These are phyloP conservation scores for Capronia epimyces DNA, from an alignment of 2,329 filamentous ascomycete species.

Conservation along the genomic window DNA sequence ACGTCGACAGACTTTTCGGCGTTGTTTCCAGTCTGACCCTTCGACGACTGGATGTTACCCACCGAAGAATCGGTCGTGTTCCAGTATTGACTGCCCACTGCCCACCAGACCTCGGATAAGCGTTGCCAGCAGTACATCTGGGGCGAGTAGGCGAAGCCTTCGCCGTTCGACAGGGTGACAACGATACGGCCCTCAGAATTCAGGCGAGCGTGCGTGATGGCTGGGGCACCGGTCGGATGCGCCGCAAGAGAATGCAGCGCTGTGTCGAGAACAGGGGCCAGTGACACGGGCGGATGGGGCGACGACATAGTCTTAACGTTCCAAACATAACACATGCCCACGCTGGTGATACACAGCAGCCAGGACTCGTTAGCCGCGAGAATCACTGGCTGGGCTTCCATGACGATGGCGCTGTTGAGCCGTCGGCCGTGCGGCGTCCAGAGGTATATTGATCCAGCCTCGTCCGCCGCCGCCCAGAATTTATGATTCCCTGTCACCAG, in stretches of 20 bases:
- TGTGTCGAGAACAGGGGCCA: constrained; percentile 82
- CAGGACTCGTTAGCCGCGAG: constrained; percentile 84
- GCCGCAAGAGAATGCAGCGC: constrained; percentile 72
- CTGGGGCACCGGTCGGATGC: constrained; percentile 72
- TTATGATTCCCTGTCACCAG: constrained; percentile 82
- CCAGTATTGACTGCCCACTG: constrained; percentile 96
- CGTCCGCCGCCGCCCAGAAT: constrained; percentile 89
- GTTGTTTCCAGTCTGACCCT: constrained; percentile 38
- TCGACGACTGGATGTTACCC: constrained; percentile 62
- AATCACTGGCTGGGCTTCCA: constrained; percentile 91
- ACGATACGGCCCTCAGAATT: constrained; percentile 83
- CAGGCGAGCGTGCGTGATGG: constrained; percentile 82
- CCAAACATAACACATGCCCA: constrained; percentile 89
- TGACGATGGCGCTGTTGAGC: constrained; percentile 72
- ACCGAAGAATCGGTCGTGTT: constrained; percentile 92
- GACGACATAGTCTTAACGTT: constrained; percentile 77
- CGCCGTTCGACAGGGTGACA: constrained; percentile 88
- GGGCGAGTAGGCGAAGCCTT: constrained; percentile 84
- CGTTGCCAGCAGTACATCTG: constrained; percentile 88
- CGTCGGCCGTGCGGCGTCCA: constrained; percentile 91
- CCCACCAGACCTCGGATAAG: constrained; percentile 97
- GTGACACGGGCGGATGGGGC: constrained; percentile 81
- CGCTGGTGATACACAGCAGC: constrained; percentile 82
- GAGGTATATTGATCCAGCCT: constrained; percentile 82
- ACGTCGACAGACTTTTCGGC: constrained; percentile 54